Evolutionary conservation across 768 basidiomycete species (phyloP).

Genomic region (Boletus subparvulus): DNA sequence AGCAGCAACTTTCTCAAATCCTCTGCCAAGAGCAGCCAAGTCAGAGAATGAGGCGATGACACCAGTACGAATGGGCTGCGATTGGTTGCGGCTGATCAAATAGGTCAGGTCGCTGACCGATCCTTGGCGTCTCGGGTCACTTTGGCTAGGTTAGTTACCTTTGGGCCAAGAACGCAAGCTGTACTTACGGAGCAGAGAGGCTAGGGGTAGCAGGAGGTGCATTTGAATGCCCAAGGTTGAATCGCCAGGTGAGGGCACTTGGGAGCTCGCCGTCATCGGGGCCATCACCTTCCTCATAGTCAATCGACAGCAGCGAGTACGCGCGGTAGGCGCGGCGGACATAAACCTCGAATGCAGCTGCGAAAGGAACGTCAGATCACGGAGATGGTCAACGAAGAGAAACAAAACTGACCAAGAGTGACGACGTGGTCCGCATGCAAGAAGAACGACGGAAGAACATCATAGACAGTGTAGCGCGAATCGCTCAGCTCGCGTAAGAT

Average conservation of each 20-base stretch:
- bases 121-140: slow-evolving; percentile 73
- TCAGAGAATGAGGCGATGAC: slow-evolving; percentile 90
- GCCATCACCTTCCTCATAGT: slow-evolving; percentile 91
- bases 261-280: slow-evolving; percentile 81
- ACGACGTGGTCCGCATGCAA: slow-evolving; percentile 82
- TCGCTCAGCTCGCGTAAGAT: slow-evolving; percentile 91
- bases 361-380: neutral
- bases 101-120: slow-evolving; percentile 97
- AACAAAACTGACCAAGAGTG: slow-evolving; percentile 61
- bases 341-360: slow-evolving; percentile 95
- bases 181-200: slow-evolving; percentile 39
- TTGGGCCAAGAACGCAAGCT: neutral
- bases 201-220: slow-evolving; percentile 84
- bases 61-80: slow-evolving; percentile 88
- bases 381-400: neutral
- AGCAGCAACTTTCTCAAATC: slow-evolving; percentile 71
- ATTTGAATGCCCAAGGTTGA: slow-evolving; percentile 89
- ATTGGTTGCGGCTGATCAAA: slow-evolving; percentile 81
- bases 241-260: slow-evolving; percentile 86
- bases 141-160: slow-evolving; percentile 23
- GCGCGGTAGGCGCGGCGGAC: slow-evolving; percentile 94
- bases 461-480: slow-evolving; percentile 94
- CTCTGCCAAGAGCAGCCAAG: slow-evolving; percentile 60
- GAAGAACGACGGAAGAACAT: slow-evolving; percentile 97
- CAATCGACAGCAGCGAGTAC: slow-evolving; percentile 86